Evolutionary conservation across 495 filamentous ascomycete genomes (phyloP).

Genomic region (Aspergillus biplanus): DNA sequence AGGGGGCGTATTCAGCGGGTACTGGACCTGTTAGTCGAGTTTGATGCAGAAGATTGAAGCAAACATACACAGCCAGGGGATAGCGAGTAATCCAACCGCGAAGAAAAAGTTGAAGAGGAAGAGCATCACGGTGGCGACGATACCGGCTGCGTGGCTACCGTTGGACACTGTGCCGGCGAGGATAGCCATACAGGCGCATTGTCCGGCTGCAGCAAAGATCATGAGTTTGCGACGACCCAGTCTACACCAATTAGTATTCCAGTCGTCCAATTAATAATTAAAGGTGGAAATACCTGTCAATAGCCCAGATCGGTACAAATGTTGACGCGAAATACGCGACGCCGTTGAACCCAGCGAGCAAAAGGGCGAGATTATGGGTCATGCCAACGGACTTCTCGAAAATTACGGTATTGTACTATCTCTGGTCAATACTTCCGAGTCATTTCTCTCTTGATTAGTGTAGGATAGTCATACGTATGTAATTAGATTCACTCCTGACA

Average conservation of each 20-base stretch:
- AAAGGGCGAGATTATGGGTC: slow-evolving; percentile 43
- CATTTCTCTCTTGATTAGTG: too few species aligned
- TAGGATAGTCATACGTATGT: slow-evolving; percentile 36
- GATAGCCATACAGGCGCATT: slow-evolving; percentile 51
- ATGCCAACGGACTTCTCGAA: slow-evolving; percentile 42
- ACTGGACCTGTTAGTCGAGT: slow-evolving; percentile 24
- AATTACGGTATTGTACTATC: slow-evolving; percentile 41
- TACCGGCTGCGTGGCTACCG: slow-evolving; percentile 33
- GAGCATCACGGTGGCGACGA: slow-evolving; percentile 39
- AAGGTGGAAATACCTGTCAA: slow-evolving; percentile 42
- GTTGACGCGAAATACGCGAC: slow-evolving; percentile 52
- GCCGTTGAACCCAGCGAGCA: slow-evolving; percentile 52
- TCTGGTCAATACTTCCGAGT: too few species aligned
- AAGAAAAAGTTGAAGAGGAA: slow-evolving; percentile 47
- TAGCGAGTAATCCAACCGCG: slow-evolving; percentile 35
- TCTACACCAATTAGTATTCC: slow-evolving; percentile 25
- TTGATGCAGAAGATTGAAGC: neutral
- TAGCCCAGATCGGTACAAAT: slow-evolving; percentile 53
- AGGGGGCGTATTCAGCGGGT: slow-evolving; percentile 39
- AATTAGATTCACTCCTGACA: slow-evolving; percentile 50
- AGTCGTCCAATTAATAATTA: neutral
- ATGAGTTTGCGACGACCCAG: slow-evolving; percentile 52
- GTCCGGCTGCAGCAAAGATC: slow-evolving; percentile 55
- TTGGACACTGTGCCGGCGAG: slow-evolving; percentile 37
- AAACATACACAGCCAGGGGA: slow-evolving; percentile 41